Conservation (phyloP, 2,329 filamentous ascomycete genomes). For the Xylariaceae sp. region DNA sequence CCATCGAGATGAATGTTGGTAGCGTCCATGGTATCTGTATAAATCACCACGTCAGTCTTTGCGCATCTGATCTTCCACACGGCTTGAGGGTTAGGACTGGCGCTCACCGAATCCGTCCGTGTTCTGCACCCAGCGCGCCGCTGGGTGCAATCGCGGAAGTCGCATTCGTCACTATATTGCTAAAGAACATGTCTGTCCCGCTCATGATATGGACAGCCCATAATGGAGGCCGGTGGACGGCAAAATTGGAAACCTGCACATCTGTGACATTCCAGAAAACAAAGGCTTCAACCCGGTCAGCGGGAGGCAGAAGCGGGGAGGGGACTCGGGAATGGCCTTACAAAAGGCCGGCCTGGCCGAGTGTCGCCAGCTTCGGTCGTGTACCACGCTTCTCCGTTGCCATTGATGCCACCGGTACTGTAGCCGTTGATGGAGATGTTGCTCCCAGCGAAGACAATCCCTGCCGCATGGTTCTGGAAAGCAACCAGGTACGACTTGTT, state of each 20-base stretch:
- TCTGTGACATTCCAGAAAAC: conserved; percentile 58
- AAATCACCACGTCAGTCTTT: no score
- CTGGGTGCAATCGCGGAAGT: conserved; percentile 48
- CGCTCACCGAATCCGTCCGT: conserved; percentile 49
- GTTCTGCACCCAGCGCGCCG: conserved; percentile 58
- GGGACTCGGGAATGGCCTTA: background rate
- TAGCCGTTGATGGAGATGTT: conserved; percentile 51
- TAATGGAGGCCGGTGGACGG: conserved; percentile 48
- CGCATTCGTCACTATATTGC: conserved; percentile 50
- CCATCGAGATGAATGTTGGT: conserved; percentile 48
- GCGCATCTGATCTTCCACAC: no score
- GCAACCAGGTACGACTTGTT: conserved; percentile 50
- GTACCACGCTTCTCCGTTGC: conserved; percentile 56
- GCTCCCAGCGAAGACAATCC: conserved; percentile 49
- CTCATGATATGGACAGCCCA: conserved; percentile 59
- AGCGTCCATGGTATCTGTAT: conserved; percentile 52
- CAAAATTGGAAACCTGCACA: conserved; percentile 52
- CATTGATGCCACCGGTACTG: conserved; percentile 51
- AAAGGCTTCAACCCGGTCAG: conserved; percentile 34
- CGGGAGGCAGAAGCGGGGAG: background rate
- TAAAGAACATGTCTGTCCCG: conserved; percentile 50
- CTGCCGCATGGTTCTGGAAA: conserved; percentile 56
- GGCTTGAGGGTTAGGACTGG: no score
- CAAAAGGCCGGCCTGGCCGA: conserved; percentile 52
- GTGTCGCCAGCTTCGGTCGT: conserved; percentile 45